phyloP scores from a whole-genome alignment of 345 rosid genomes.

The Arabis hirsuta region DNA sequence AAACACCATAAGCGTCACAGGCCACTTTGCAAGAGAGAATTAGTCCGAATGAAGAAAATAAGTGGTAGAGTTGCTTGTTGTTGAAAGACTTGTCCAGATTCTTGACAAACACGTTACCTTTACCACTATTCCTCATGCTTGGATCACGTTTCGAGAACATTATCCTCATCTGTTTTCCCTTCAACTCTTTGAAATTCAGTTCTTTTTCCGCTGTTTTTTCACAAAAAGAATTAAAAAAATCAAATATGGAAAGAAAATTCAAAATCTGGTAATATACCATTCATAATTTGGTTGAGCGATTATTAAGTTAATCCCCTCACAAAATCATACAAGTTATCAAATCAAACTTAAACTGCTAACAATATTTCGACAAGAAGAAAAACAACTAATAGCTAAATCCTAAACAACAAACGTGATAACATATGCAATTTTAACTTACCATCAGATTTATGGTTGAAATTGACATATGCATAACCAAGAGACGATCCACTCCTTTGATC shows the following conservation, averaged over 20 bases:
- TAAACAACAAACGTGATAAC: not conserved
- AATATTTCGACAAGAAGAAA: no score
- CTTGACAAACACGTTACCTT: constrained; percentile 69
- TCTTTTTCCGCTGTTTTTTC: constrained; percentile 45
- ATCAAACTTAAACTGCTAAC: no score
- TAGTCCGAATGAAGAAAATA: constrained; percentile 51
- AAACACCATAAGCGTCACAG: constrained; percentile 52
- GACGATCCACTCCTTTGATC: constrained; percentile 46
- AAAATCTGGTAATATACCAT: no score
- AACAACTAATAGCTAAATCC: no score
- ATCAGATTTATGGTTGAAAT: constrained; percentile 50
- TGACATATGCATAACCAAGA: constrained; percentile 63
- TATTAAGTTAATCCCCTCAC: no score
- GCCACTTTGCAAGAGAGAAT: constrained; percentile 69
- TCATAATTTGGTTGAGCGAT: no score
- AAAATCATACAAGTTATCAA: no score
- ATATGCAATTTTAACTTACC: constrained; percentile 32
- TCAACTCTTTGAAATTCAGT: constrained; percentile 51
- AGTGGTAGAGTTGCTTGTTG: constrained; percentile 43
- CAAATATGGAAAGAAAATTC: not conserved
- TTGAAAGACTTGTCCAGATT: constrained; percentile 53
- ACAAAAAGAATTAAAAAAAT: not conserved
- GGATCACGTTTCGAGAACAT: constrained; percentile 66
- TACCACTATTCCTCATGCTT: constrained; percentile 48
- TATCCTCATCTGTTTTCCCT: constrained; percentile 63